A percentile compares a stretch with the other conserved stretches of the same genome.
phyloP scores from a whole-genome alignment of 345 rosid genomes.

The Hirschfeldia incana region DNA sequence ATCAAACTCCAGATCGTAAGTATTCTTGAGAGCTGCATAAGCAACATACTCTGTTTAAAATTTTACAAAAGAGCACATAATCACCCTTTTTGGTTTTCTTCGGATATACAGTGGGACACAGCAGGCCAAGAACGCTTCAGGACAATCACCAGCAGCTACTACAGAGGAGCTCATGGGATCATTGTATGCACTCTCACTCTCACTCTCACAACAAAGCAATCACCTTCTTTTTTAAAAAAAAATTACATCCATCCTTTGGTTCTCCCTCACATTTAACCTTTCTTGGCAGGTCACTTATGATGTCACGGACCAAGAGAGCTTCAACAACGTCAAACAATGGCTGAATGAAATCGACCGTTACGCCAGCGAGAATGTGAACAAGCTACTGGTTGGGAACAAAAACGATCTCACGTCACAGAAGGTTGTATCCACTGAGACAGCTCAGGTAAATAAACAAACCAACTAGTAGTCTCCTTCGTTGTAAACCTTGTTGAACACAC shows the following conservation, averaged over 20 bases:
- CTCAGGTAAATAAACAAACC: conserved; percentile 46
- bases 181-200: conserved; percentile 48
- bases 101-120: conserved; percentile 73
- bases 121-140: conserved; percentile 95
- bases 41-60: neutral
- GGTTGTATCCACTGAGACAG: conserved; percentile 70
- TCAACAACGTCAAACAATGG: conserved; percentile 82
- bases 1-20: conserved; percentile 61
- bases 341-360: conserved; percentile 75
- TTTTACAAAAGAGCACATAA: neutral
- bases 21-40: neutral
- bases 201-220: neutral
- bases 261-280: neutral
- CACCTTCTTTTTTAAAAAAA: neutral
- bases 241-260: neutral
- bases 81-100: neutral
- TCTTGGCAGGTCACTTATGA: conserved; percentile 65
- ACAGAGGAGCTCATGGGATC: conserved; percentile 94
- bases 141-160: conserved; percentile 91
- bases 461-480: neutral
- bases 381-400: conserved; percentile 78
- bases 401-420: conserved; percentile 70
- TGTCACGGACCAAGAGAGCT: conserved; percentile 87
- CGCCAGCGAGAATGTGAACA: conserved; percentile 79
- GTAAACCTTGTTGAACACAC: neutral